phyloP scores from a whole-genome alignment of 139 green algal genomes.

The Asterochloris erici region DNA sequence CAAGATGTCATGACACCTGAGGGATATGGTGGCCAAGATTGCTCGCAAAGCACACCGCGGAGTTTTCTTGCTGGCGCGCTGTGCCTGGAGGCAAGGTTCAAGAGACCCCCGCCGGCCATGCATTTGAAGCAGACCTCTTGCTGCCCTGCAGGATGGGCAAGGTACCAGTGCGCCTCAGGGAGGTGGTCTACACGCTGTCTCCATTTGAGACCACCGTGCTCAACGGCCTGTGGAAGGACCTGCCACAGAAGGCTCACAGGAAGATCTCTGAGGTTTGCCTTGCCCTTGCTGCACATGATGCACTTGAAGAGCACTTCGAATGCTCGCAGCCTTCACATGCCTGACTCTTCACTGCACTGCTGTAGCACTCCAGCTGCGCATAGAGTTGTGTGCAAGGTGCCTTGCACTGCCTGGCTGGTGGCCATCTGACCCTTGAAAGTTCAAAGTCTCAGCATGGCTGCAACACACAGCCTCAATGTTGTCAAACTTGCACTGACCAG shows the following conservation, averaged over 20 bases:
- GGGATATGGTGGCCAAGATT: too few relatives aligned
- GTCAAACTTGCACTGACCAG: neutral
- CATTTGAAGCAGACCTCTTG: too few relatives aligned
- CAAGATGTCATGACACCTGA: too few relatives aligned
- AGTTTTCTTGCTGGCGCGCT: too few relatives aligned
- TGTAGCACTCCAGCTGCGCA: neutral
- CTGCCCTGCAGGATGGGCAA: neutral
- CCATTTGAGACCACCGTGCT: constrained; percentile 83
- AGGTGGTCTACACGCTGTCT: constrained; percentile 86
- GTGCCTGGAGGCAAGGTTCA: too few relatives aligned
- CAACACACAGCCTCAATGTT: neutral
- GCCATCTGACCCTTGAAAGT: neutral
- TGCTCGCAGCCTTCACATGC: too few relatives aligned
- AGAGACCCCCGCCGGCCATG: too few relatives aligned
- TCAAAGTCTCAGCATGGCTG: neutral
- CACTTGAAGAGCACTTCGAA: too few relatives aligned
- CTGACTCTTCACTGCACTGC: neutral
- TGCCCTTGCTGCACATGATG: too few relatives aligned
- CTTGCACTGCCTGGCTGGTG: too few relatives aligned
- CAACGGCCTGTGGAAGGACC: constrained; percentile 66
- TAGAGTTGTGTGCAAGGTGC: too few relatives aligned
- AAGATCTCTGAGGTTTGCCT: constrained; percentile 38
- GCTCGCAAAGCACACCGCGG: too few relatives aligned
- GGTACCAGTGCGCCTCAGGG: constrained; percentile 64
- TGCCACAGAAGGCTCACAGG: constrained; percentile 52